Evolutionary conservation across 345 rosid species (phyloP), one percentile per base, ranked within the genome.

Genomic region (Camelina hispida): DNA sequence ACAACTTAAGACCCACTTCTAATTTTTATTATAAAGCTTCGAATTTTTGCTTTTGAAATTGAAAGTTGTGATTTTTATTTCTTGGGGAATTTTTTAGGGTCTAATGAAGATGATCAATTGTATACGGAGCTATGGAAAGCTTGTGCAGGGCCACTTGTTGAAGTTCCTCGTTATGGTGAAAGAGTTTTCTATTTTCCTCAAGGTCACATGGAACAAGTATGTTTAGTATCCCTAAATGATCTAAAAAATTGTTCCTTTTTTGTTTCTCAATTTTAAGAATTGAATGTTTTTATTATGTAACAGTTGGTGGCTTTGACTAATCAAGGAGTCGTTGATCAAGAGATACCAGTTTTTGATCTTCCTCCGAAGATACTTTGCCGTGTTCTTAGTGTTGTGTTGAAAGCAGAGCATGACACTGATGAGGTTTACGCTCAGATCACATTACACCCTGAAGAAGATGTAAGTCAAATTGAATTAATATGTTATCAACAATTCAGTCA

Each of bases 361-460:
- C 96, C 87, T 35, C 71, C 88, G 13, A 93, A 89, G 88, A 91
- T 91, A 78, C 97, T 89, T 16, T 93, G 98, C 80, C 79, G 79
- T 23, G 96, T 91, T 66, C 84, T 88, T 69, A 72, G 83, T 71
- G 82, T 91, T 35, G 75, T 81, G 44, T 85, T 88, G 52, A 83
- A 85, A 91, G 98, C 97, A 18, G 98, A 91, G 44, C 88, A 82
- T 69, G 98, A 89, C 38, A 91, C 93, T 0, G 98, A 93, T 62
- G 98, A 93, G 69, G 91, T 91, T 75, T 93, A 93, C 71, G 90
- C 97, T 50, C 97, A 89, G 77, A 89, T 93, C 68, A 89, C 96
- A 75, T 79, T 93, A 83, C 88, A 60, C 15, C 96, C 97, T 23
- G 90, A 88, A 68, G 40, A 46, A 48, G 85, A 93, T 82, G 97